These are phyloP conservation scores for Colletotrichum limetticola DNA, from an alignment of 2,329 filamentous ascomycete genomes.

Conservation along the genomic window DNA sequence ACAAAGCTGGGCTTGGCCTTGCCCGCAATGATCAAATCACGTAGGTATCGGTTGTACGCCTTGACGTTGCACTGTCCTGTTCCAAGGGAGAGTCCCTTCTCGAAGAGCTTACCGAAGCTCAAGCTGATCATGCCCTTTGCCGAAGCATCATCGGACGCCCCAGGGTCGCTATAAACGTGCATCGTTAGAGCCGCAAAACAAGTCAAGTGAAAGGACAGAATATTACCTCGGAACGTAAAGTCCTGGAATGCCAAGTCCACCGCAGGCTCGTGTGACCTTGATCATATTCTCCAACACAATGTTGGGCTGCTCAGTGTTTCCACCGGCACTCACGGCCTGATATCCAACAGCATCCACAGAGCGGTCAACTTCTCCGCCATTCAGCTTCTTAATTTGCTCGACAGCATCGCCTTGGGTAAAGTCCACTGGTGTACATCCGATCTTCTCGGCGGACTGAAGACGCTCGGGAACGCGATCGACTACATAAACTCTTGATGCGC, in stretches of 20 bases:
- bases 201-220: not conserved
- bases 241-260: slow-evolving; percentile 70
- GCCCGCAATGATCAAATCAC: slow-evolving; percentile 73
- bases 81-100: slow-evolving; percentile 71
- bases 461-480: slow-evolving; percentile 72
- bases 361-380: slow-evolving; percentile 67
- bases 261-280: slow-evolving; percentile 68
- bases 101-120: slow-evolving; percentile 75
- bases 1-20: slow-evolving; percentile 75
- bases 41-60: slow-evolving; percentile 72
- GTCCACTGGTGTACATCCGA: slow-evolving; percentile 70
- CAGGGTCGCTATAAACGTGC: slow-evolving; percentile 62
- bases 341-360: slow-evolving; percentile 75
- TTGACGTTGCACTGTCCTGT: slow-evolving; percentile 77
- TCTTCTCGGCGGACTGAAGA: slow-evolving; percentile 68
- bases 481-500: slow-evolving; percentile 69
- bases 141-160: slow-evolving; percentile 68
- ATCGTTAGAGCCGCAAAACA: not conserved
- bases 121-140: slow-evolving; percentile 73
- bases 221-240: slow-evolving; percentile 54
- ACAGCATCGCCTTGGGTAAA: slow-evolving; percentile 70
- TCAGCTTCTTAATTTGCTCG: slow-evolving; percentile 67
- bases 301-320: slow-evolving; percentile 69
- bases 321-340: slow-evolving; percentile 66
- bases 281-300: slow-evolving; percentile 74